Conservation (phyloP, 768 basidiomycete genomes). For the Collybia sordida region DNA sequence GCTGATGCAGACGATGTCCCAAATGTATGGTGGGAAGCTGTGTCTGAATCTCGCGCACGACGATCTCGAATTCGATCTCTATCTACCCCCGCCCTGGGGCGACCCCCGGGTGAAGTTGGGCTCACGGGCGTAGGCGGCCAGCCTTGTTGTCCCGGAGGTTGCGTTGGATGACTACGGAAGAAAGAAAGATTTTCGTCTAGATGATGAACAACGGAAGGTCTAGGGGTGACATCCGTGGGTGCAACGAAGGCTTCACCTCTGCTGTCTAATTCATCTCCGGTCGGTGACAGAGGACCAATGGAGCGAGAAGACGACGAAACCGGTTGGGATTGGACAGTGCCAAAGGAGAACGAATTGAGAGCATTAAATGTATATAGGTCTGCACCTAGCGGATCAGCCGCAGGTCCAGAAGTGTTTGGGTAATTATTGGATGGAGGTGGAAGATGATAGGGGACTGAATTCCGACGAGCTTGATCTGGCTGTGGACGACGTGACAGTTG, state of each 20-base stretch:
- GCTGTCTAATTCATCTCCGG: conserved; percentile 29
- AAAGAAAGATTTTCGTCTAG: conserved; percentile 10
- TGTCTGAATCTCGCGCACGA: conserved; percentile 29
- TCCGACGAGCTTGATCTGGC: conserved; percentile 6
- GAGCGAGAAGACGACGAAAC: conserved; percentile 26
- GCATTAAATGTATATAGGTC: conserved; percentile 43
- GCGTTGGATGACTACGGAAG: conserved; percentile 32
- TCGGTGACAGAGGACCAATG: conserved; percentile 36
- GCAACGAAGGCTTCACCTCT: conserved; percentile 32
- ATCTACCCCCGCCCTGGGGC: conserved; percentile 1
- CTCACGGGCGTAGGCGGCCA: conserved; percentile 11
- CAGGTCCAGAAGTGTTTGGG: conserved; percentile 1
- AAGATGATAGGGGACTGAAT: conserved; percentile 3
- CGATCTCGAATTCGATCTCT: conserved; percentile 10
- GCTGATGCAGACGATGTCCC: conserved; percentile 46
- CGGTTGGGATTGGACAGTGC: conserved; percentile 33
- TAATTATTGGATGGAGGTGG: background rate
- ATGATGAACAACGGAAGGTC: conserved; percentile 42
- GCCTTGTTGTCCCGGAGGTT: conserved; percentile 15
- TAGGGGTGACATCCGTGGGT: conserved; percentile 46
- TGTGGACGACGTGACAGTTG: conserved; percentile 8
- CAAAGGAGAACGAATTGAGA: conserved; percentile 48
- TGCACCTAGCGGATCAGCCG: conserved; percentile 8
- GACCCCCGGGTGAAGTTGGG: conserved; percentile 1
- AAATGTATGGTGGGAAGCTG: conserved; percentile 49